These are phyloP conservation scores for Echria macrotheca DNA, from an alignment of 495 filamentous ascomycete species.

Conservation along the genomic window DNA sequence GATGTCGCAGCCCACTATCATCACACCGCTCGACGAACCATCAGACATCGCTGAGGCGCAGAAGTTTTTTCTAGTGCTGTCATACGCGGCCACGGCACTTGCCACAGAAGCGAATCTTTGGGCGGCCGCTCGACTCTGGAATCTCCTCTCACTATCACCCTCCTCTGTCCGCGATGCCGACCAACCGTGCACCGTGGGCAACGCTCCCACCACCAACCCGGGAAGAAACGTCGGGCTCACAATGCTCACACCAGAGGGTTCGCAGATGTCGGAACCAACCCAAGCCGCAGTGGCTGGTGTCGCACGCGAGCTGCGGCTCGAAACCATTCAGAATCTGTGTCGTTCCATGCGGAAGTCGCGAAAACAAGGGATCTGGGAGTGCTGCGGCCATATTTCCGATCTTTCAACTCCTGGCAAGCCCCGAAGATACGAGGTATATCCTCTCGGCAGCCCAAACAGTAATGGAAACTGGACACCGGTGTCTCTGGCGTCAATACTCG, in stretches of 20 bases:
- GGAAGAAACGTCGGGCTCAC: neutral
- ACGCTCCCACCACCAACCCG: neutral
- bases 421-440: conserved; percentile 5
- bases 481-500: neutral
- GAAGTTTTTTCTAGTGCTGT: conserved; percentile 4
- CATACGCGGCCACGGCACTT: neutral
- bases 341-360: neutral
- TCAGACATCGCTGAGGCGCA: conserved; percentile 9
- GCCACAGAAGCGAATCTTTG: neutral
- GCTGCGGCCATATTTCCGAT: conserved; percentile 5
- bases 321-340: conserved; percentile 2
- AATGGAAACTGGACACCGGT: neutral
- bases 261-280: neutral
- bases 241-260: neutral
- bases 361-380: conserved; percentile 2
- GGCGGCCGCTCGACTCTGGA: conserved; percentile 1
- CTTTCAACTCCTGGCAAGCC: neutral
- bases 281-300: too few relatives aligned
- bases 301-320: neutral
- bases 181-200: neutral
- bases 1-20: conserved; percentile 7
- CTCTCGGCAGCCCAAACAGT: neutral
- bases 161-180: neutral
- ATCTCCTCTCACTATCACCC: neutral
- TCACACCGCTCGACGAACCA: conserved; percentile 20